phyloP scores from a whole-genome alignment of 768 basidiomycete species.

The Cyclocybe aegerita region DNA sequence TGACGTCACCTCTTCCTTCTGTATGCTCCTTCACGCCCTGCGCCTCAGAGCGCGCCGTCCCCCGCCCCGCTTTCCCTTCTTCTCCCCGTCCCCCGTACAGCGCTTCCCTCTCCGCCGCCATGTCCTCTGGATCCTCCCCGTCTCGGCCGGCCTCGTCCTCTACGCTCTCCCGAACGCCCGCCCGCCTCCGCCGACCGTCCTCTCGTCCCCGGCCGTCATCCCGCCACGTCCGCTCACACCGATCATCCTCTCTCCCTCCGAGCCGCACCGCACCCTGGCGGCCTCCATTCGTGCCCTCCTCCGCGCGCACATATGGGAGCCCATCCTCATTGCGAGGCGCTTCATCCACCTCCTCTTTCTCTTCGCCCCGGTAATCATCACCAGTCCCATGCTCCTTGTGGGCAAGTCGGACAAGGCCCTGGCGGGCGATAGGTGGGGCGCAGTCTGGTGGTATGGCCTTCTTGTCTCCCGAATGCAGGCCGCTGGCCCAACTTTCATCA shows the following conservation, averaged over 20 bases:
- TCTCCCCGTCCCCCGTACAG: constrained; percentile 29
- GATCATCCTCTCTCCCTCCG: constrained; percentile 68
- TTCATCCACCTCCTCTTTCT: constrained; percentile 82
- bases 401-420: constrained; percentile 53
- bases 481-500: constrained; percentile 96
- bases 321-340: constrained; percentile 75
- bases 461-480: constrained; percentile 88
- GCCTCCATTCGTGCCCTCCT: constrained; percentile 47
- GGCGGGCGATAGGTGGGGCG: constrained; percentile 85
- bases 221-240: constrained; percentile 27
- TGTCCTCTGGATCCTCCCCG: constrained; percentile 55
- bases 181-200: constrained; percentile 36
- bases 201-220: constrained; percentile 48
- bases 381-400: constrained; percentile 80
- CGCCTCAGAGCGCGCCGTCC: constrained; percentile 3
- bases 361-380: constrained; percentile 85
- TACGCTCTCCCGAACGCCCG: constrained; percentile 45
- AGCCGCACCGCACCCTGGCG: constrained; percentile 49
- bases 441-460: constrained; percentile 96
- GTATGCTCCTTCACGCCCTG: constrained; percentile 2
- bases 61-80: constrained; percentile 17
- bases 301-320: constrained; percentile 72
- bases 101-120: constrained; percentile 27
- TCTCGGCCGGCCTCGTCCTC: constrained; percentile 53
- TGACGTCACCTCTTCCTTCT: constrained; percentile 19